Base-by-base conservation (phyloP, 1,139 yeast genomes). In the Geotrichum citri-aurantii region DNA sequence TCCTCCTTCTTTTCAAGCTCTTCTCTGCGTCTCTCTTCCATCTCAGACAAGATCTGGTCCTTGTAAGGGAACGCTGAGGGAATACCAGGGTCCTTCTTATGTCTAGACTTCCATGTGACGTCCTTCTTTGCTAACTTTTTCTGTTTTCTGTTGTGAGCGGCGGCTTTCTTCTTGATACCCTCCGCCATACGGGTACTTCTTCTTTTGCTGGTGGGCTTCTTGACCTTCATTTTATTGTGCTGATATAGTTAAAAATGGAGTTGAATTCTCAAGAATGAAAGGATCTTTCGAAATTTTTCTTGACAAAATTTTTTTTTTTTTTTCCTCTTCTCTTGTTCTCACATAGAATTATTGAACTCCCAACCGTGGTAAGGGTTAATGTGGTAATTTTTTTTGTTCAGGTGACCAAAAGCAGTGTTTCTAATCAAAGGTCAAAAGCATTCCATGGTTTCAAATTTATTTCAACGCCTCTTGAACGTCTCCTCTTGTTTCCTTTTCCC, bases 11-110 rank as follows among this genome's bases (percentile, higher is more conserved):
- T 53, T 51, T 66, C 69, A 59, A 75, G 65, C 44, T 75, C 77
- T 49, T 71, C 77, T 70, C 84, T 79, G 73, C 88, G 85, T 59
- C 79, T 78, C 58, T 81, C 85, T 75, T 92, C 99, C 64, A 93
- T 85, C 70, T 93, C 95, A 58, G 79, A 81, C 63, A 93, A 76
- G 62, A 93, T 83, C 73, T 82, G 81, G 64, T 89, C 96, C 74
- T 92, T 93, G 77, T 91, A 92, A 46, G 99, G 99, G 80, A 91
- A 93, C 66, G 86, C 85, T 54, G 96, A 79, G 59, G 99, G 99
- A 67, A 93, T 93, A 66, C 97, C 97, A 8, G 92, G 92, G 72
- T 91, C 97, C 75, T 88, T 92, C 69, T 83, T 83, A 61, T 77
- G 75, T 71, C 86, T 84, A 42, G 96, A 88, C 72, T 83, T 90